Evolutionary conservation across 176 grass and related monocot genomes (phyloP), one percentile per base, ranked within the genome.

Genomic region (Rhipidocladum racemiflorum): DNA sequence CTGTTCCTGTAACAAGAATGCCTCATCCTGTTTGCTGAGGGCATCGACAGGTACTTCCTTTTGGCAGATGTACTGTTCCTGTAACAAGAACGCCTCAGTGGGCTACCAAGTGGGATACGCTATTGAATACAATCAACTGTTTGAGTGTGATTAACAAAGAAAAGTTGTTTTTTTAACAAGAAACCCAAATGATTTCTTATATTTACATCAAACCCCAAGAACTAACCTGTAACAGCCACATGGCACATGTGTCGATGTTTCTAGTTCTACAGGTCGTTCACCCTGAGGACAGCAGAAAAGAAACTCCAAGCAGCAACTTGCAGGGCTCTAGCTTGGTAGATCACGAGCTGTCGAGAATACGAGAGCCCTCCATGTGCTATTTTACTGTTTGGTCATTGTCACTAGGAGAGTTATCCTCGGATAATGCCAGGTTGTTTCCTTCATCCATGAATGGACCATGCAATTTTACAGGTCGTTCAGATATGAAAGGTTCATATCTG

Each of bases 401-500:
- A 39, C 49, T 11, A 65, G 83, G 59, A 28, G 49, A 46, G 59
- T 81, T 78, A 73, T 16, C 78, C 76, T 82, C 88, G 20, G 88
- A 21, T 24, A 77, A 1, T 16, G 83, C 35, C 66, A 18, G 48
- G 48, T 20, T 51, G 15, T 18, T 51, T 51, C 49, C 18, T 51
- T 6, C 49, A 51, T 16, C 5, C 17, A 68, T 36, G 8, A 81
- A 66, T 70, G 81, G 68, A 43, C 73, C 65, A 54, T 43, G 74
- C 24, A n/a, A n/a, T n/a, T n/a, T n/a, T n/a, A n/a, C n/a, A n/a
- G n/a, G n/a, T n/a, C n/a, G n/a, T n/a, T n/a, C n/a, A n/a, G n/a
- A n/a, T n/a, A n/a, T n/a, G n/a, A n/a, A n/a, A n/a, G n/a, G 76
- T 82, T 89, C 87, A 12, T 57, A 81, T 77, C 87, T 87, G 34